Base-by-base conservation (phyloP, 306 rosid genomes). In the Vachellia collinsii region DNA sequence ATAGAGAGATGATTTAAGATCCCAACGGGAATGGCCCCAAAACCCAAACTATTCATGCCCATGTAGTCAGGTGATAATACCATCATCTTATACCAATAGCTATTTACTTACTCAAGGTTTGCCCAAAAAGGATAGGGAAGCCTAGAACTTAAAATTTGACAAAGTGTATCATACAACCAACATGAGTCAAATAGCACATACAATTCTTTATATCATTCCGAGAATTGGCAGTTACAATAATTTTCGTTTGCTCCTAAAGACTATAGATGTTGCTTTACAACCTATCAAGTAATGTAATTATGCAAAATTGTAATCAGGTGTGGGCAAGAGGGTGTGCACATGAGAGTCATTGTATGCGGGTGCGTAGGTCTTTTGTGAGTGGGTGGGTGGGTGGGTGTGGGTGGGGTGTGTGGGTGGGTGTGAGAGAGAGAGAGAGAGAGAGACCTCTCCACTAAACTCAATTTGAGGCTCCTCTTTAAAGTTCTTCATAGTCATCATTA, bases 361-460 rank as follows among this genome's bases (percentile, higher is more conserved):
- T 8, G 12, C 0, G 47, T 8, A 3, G 47, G 12, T 12, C 7
- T 48, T 29, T 29, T 29, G 34, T 29, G 34, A 1, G 34, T 29
- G 34, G 34, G 34, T 29, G 34, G 34, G 34, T 29, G 34, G 34
- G 34, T 29, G 34, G 53, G 13, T n/a, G n/a, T n/a, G n/a, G n/a
- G n/a, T n/a, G n/a, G 37, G 10, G 67, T 29, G 41, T 22, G 38
- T 4, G 67, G 0, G 37, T 3, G n/a, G 1, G 68, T 0, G 42
- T 0, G 20, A 3, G 11, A 51, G 20, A 67, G 12, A 59, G 59
- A 80, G 16, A 77, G 38, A 62, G 44, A 84, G 42, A 87, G 3
- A 56, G 74, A 92, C 99, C 99, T 95, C 99, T 74, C 99, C 99
- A 13, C 99, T 95, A 82, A 95, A 95, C 86, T 95, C 99, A 44